Percentiles rank a stretch among this genome's conserved stretches.
phyloP scores from a whole-genome alignment of 176 grass and related monocot genomes.

The Chloris gayana region DNA sequence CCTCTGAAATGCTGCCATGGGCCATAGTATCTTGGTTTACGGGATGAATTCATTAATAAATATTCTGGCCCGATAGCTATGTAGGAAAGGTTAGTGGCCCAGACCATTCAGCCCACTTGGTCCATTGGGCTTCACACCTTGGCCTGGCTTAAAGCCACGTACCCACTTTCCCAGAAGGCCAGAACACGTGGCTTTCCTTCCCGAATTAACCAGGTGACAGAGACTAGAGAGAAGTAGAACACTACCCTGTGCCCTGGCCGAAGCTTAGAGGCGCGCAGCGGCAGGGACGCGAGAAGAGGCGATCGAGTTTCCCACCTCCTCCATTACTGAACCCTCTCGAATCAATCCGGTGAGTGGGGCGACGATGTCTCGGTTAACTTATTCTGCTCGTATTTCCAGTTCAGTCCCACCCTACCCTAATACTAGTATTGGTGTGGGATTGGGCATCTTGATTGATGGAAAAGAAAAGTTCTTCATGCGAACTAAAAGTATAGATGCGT shows the following conservation, averaged over 20 bases:
- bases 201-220: neutral
- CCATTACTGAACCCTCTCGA: neutral
- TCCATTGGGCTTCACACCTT: neutral
- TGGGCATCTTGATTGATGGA: neutral
- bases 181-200: constrained; percentile 13
- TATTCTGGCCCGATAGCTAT: neutral
- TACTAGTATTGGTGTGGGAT: neutral
- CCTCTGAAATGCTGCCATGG: neutral
- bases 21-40: neutral
- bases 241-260: neutral
- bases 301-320: neutral
- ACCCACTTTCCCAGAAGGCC: neutral
- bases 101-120: neutral
- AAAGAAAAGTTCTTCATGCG: neutral
- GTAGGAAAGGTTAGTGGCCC: neutral
- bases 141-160: neutral
- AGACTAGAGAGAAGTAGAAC: neutral
- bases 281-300: neutral
- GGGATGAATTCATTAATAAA: too few species aligned
- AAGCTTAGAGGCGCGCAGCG: neutral
- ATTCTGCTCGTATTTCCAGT: neutral
- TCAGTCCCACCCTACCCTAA: constrained; percentile 22
- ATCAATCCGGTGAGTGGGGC: constrained; percentile 10
- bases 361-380: neutral
- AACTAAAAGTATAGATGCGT: neutral